A percentile compares a stretch with the other conserved stretches of the same genome.
Conservation (phyloP, 352 stramenopile species). For the Pythium phragmiticola region DNA sequence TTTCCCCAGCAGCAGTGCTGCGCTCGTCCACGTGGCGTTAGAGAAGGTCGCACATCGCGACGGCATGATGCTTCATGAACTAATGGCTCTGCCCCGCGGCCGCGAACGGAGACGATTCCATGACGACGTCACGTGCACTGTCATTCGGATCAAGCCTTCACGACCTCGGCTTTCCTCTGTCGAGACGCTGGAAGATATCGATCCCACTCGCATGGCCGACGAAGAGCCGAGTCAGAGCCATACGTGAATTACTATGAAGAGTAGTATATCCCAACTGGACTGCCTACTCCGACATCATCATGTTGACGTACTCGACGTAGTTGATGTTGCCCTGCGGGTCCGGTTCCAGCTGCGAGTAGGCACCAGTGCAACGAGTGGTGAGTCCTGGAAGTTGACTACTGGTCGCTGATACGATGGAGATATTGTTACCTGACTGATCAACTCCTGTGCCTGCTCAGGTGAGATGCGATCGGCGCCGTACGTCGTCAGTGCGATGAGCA, state of each 20-base stretch:
- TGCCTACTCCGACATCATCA: conserved; percentile 91
- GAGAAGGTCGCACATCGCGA: conserved; percentile 73
- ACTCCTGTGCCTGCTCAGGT: conserved; percentile 88
- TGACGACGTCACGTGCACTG: conserved; percentile 81
- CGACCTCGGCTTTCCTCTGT: conserved; percentile 12
- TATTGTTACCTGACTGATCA: conserved; percentile 79
- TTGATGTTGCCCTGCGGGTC: conserved; percentile 92
- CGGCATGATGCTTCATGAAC: conserved; percentile 65
- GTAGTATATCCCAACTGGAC: not conserved
- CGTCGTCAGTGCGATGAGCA: conserved; percentile 85
- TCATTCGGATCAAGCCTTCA: conserved; percentile 49
- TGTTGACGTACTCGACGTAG: conserved; percentile 94
- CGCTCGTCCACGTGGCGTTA: conserved; percentile 66
- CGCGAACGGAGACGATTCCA: conserved; percentile 55
- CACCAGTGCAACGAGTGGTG: not conserved
- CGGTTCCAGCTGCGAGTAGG: conserved; percentile 72
- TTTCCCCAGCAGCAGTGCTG: conserved; percentile 49
- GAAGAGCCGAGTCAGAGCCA: conserved; percentile 6
- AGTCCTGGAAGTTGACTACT: not conserved
- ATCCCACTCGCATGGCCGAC: conserved; percentile 4
- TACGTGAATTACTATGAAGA: conserved; percentile 8
- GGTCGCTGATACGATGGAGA: not conserved
- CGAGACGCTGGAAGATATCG: conserved; percentile 18
- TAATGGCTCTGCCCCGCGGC: conserved; percentile 55
- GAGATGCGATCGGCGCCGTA: conserved; percentile 92